Evolutionary conservation across 2,329 filamentous ascomycete species (phyloP).

Genomic region (Neonectria magnoliae): DNA sequence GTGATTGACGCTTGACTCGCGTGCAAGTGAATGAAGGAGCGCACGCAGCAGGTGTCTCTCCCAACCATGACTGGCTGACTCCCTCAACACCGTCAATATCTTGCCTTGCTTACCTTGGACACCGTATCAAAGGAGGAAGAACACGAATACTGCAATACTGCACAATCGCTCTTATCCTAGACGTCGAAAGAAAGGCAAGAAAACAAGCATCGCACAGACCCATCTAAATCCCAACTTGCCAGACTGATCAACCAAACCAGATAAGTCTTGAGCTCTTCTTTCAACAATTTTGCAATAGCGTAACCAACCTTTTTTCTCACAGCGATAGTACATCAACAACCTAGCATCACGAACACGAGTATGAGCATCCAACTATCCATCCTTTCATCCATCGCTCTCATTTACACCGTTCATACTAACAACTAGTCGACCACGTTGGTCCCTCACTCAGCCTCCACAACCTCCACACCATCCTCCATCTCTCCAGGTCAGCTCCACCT

Average conservation of each 20-base stretch:
- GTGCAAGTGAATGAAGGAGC: background rate
- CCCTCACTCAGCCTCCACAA: conserved; percentile 18
- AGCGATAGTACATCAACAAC: background rate
- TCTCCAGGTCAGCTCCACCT: conserved; percentile 14
- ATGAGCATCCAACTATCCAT: background rate
- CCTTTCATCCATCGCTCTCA: conserved; percentile 1
- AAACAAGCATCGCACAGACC: conserved; percentile 31
- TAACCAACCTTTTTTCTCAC: background rate
- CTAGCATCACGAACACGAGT: background rate
- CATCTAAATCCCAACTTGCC: conserved; percentile 23
- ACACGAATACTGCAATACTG: background rate
- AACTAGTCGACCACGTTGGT: conserved; percentile 1
- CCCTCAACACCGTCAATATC: background rate
- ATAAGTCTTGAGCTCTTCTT: background rate
- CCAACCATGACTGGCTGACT: background rate
- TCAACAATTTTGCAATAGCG: background rate
- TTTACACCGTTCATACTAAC: background rate
- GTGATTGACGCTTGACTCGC: background rate
- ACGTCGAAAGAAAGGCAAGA: conserved; percentile 16
- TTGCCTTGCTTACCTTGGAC: too few species aligned
- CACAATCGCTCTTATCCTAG: conserved; percentile 7
- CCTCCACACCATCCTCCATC: conserved; percentile 25
- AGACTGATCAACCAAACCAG: conserved; percentile 16
- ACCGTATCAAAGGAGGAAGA: background rate
- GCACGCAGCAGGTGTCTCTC: background rate